phyloP scores from a whole-genome alignment of 768 basidiomycete genomes.

The Lactarius indigo region DNA sequence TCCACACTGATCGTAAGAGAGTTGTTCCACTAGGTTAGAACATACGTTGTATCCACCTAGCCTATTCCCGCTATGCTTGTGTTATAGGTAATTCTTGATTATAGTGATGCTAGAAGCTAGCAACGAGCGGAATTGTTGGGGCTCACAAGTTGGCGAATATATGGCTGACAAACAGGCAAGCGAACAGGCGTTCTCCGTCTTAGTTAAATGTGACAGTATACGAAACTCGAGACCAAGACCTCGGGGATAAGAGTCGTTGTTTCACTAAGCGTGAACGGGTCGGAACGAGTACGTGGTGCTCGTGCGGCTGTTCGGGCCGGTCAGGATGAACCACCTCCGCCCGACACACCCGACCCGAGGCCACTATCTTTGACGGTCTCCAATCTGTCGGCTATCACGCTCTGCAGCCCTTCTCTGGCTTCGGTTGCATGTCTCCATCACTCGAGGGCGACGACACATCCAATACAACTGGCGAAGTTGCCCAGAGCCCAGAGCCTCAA shows the following conservation, averaged over 20 bases:
- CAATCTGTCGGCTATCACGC: background rate
- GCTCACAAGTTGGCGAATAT: background rate
- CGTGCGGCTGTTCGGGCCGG: conserved; percentile 11
- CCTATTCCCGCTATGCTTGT: too few relatives aligned
- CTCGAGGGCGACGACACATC: conserved; percentile 5
- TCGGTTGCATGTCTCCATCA: conserved; percentile 19
- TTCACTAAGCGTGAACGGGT: too few relatives aligned
- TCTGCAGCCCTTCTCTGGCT: background rate
- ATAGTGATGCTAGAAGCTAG: too few relatives aligned
- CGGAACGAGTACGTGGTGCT: background rate
- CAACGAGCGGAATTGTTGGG: background rate
- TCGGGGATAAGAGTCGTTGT: too few relatives aligned
- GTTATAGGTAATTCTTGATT: too few relatives aligned
- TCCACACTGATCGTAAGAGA: too few relatives aligned
- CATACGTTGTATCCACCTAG: too few relatives aligned
- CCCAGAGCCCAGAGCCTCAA: conserved; percentile 6
- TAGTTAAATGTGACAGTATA: background rate
- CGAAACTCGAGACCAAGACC: too few relatives aligned
- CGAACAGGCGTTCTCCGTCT: background rate
- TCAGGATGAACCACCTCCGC: background rate
- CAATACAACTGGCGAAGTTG: background rate
- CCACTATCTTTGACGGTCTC: conserved; percentile 5
- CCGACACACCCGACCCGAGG: background rate
- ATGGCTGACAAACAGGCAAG: background rate
- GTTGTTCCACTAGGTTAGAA: too few relatives aligned